These are phyloP conservation scores for Hypoxylon lienhwacheense DNA, from an alignment of 495 filamentous ascomycete species.

Conservation along the genomic window DNA sequence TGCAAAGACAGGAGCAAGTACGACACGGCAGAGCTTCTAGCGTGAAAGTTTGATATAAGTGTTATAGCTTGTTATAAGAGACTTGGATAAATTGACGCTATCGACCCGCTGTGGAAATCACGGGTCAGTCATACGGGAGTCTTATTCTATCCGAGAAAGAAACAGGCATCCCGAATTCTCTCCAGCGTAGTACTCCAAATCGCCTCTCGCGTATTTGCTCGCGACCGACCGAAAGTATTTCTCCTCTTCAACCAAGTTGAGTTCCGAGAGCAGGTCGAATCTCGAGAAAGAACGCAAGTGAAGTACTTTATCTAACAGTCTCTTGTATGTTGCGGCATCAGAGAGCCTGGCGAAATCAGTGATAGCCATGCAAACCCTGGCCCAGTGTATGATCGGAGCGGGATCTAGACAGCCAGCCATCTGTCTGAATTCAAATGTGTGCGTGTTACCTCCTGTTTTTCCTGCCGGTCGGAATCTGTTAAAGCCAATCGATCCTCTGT, in stretches of 20 bases:
- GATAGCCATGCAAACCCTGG: slow-evolving; percentile 19
- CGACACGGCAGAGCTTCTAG: too few species aligned
- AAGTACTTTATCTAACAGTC: background rate
- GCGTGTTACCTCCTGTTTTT: slow-evolving; percentile 17
- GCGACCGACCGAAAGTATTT: slow-evolving; percentile 6
- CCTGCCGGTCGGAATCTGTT: slow-evolving; percentile 15
- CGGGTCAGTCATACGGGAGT: too few species aligned
- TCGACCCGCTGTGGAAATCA: too few species aligned
- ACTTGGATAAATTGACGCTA: too few species aligned
- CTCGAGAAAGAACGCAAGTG: background rate
- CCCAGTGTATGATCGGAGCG: slow-evolving; percentile 28
- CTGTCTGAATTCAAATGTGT: slow-evolving; percentile 36
- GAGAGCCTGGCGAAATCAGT: slow-evolving; percentile 30
- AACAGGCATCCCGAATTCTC: background rate
- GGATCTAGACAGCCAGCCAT: slow-evolving; percentile 31
- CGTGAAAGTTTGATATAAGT: too few species aligned
- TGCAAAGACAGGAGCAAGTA: too few species aligned
- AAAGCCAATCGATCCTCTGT: slow-evolving; percentile 22
- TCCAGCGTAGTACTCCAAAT: slow-evolving; percentile 3
- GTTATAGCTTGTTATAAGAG: too few species aligned
- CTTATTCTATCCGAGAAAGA: too few species aligned
- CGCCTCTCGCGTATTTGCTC: background rate
- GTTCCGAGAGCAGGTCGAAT: slow-evolving; percentile 10
- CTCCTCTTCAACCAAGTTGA: slow-evolving; percentile 8
- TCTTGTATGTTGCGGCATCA: background rate